Percentiles rank a stretch among this genome's conserved stretches.
phyloP scores from a whole-genome alignment of 164 flowering plant species.

The Akebia trifoliata region DNA sequence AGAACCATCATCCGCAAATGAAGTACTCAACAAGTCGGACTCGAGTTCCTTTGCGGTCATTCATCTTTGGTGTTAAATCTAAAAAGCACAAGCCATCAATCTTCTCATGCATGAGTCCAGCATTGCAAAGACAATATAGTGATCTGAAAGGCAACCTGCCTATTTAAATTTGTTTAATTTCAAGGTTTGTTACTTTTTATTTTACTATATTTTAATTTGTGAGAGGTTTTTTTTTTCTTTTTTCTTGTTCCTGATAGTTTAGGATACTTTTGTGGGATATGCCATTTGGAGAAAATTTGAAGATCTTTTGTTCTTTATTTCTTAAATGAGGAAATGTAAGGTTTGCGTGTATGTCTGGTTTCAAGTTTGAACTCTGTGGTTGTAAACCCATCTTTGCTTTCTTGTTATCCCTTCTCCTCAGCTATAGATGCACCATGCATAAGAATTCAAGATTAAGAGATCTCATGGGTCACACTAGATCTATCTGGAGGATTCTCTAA shows the following conservation, averaged over 20 bases:
- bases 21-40: conserved; percentile 25
- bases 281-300: too few species aligned
- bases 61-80: conserved; percentile 61
- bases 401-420: too few species aligned
- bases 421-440: too few species aligned
- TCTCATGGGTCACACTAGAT: too few species aligned
- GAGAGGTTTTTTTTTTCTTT: background rate
- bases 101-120: conserved; percentile 54
- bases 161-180: conserved; percentile 5
- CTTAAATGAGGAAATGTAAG: background rate
- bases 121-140: conserved; percentile 47
- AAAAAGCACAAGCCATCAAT: conserved; percentile 53
- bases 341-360: background rate
- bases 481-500: too few species aligned
- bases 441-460: too few species aligned
- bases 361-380: background rate
- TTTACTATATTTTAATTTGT: background rate
- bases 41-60: conserved; percentile 57
- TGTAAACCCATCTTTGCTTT: too few species aligned
- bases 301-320: background rate
- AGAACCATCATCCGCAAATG: conserved; percentile 11
- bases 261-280: too few species aligned
- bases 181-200: background rate
- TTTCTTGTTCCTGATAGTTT: background rate
- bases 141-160: conserved; percentile 16